These are phyloP conservation scores for Boletus rubroflammeus DNA, from an alignment of 768 basidiomycete species.

Conservation along the genomic window DNA sequence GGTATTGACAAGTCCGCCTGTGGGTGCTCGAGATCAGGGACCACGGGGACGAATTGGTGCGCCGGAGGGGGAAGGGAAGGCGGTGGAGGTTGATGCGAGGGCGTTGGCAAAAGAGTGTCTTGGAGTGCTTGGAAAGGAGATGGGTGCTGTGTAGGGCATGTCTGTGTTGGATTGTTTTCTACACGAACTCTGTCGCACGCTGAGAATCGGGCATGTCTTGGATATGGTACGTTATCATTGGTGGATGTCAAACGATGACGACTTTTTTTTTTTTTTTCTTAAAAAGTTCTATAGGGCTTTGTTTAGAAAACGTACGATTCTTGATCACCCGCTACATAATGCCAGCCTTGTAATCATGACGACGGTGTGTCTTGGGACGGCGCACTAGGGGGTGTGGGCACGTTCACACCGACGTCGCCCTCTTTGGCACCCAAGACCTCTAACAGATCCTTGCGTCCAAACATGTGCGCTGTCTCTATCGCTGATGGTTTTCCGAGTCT, in stretches of 20 bases:
- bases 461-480: conserved; percentile 66
- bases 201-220: neutral
- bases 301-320: neutral
- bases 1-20: conserved; percentile 34
- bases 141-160: conserved; percentile 45
- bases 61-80: conserved; percentile 17
- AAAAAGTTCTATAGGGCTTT: neutral
- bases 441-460: conserved; percentile 55
- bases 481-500: conserved; percentile 63
- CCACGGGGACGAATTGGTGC: conserved; percentile 22
- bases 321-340: neutral
- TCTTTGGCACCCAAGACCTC: conserved; percentile 55
- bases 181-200: no score
- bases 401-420: conserved; percentile 40
- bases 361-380: no score
- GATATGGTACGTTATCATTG: neutral
- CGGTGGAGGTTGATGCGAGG: conserved; percentile 60
- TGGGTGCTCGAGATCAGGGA: conserved; percentile 8
- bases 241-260: neutral
- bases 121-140: conserved; percentile 67
- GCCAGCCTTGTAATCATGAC: neutral
- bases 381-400: conserved; percentile 28
- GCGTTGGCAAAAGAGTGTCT: conserved; percentile 64
- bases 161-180: no score
- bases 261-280: no score